Conservation (phyloP, 1,139 yeast species). For the Yamadazyma triangularis region DNA sequence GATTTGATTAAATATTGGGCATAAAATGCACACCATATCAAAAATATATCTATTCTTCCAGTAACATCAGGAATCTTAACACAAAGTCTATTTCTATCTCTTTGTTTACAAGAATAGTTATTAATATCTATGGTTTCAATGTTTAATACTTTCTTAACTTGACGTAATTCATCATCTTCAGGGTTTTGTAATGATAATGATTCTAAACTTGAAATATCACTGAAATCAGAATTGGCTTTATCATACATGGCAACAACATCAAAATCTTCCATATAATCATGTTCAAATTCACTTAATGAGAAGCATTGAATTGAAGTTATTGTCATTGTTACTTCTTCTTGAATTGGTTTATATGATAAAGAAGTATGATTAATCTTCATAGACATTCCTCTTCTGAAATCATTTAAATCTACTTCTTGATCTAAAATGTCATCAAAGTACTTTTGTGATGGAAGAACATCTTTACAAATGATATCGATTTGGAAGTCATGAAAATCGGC, state of each 20-base stretch:
- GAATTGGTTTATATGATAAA: conserved; percentile 19
- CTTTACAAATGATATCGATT: conserved; percentile 39
- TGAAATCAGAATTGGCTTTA: conserved; percentile 22
- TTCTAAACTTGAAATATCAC: conserved; percentile 34
- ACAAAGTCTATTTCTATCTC: conserved; percentile 23
- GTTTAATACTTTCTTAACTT: conserved; percentile 32
- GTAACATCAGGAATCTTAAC: conserved; percentile 35
- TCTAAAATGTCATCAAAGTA: conserved; percentile 20
- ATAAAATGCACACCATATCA: conserved; percentile 41
- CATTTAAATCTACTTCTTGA: conserved; percentile 30
- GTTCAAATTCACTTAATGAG: conserved; percentile 36
- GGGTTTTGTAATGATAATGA: conserved; percentile 19
- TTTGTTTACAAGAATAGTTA: conserved; percentile 18
- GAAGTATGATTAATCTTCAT: conserved; percentile 20
- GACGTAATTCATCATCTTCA: conserved; percentile 17
- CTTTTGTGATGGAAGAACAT: conserved; percentile 34
- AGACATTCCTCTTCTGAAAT: conserved; percentile 39
- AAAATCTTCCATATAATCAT: conserved; percentile 34
- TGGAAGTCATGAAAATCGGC: conserved; percentile 24
- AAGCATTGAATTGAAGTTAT: conserved; percentile 25
- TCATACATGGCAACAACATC: conserved; percentile 23
- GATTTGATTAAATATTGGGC: conserved; percentile 32
- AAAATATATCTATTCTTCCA: conserved; percentile 38
- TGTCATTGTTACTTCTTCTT: conserved; percentile 17
- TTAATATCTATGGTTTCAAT: conserved; percentile 23